These are phyloP conservation scores for Aspergillus incahuasiensis DNA, from an alignment of 495 filamentous ascomycete species.

Conservation along the genomic window DNA sequence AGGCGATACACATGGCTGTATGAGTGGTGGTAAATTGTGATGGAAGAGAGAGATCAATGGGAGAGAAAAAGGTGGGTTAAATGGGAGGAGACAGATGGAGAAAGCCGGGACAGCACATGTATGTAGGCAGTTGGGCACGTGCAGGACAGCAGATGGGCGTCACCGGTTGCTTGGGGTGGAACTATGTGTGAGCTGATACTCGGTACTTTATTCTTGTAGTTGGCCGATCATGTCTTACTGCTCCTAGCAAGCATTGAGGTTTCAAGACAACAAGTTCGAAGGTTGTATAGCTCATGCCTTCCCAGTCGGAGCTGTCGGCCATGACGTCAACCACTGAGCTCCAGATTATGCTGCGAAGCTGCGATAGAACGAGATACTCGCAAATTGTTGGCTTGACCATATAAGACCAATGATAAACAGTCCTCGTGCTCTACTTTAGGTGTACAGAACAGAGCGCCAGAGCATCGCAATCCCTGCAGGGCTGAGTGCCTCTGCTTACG, in stretches of 20 bases:
- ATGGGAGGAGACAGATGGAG: not conserved
- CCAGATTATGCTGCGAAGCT: not conserved
- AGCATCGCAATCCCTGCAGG: not conserved
- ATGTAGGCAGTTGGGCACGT: slow-evolving; percentile 11
- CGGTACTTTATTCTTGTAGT: not conserved
- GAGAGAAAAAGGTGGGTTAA: not conserved
- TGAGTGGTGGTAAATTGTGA: not conserved
- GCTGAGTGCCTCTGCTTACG: not conserved
- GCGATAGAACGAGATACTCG: not conserved
- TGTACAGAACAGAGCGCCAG: too few relatives aligned
- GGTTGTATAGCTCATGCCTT: not conserved
- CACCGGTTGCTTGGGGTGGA: not conserved
- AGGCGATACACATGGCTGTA: slow-evolving; percentile 78
- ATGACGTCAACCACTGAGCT: slow-evolving; percentile 3
- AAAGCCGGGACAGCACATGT: not conserved
- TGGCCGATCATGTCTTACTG: not conserved
- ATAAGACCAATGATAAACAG: too few relatives aligned
- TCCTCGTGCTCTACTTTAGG: too few relatives aligned
- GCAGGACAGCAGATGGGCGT: slow-evolving; percentile 3
- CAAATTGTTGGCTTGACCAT: not conserved
- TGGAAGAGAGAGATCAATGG: not conserved
- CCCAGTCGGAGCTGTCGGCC: not conserved
- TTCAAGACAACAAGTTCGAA: not conserved
- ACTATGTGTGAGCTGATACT: not conserved
- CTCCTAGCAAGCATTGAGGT: not conserved